phyloP scores from a whole-genome alignment of 352 stramenopile species.

The Phytophthora sojae region DNA sequence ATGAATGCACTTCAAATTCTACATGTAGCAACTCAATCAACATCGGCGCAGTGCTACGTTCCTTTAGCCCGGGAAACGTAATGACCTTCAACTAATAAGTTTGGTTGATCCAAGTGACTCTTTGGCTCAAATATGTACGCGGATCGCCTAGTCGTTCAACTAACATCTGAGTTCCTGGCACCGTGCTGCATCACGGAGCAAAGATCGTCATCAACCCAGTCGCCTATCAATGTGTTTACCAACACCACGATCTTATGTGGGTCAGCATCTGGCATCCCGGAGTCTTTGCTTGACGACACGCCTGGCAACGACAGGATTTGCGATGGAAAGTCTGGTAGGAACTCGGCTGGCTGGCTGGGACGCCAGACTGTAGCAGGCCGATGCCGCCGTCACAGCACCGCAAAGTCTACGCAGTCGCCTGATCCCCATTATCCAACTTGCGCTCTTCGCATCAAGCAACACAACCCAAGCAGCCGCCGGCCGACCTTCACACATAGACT shows the following conservation, averaged over 20 bases:
- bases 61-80: too few species aligned
- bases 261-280: slow-evolving; percentile 22
- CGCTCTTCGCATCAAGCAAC: slow-evolving; percentile 14
- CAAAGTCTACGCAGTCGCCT: not conserved
- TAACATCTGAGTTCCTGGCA: not conserved
- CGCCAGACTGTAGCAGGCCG: too few species aligned
- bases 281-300: slow-evolving; percentile 18
- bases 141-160: slow-evolving; percentile 11
- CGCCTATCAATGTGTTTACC: not conserved
- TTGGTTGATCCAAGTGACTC: not conserved
- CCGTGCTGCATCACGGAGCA: slow-evolving; percentile 5
- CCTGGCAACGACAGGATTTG: slow-evolving; percentile 32
- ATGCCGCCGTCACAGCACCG: not conserved
- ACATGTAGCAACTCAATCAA: too few species aligned
- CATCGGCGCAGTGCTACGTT: too few species aligned
- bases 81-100: not conserved
- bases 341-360: not conserved
- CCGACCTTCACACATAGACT: not conserved
- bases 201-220: not conserved
- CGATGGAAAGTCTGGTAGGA: not conserved
- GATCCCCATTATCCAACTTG: slow-evolving; percentile 23
- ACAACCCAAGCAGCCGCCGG: slow-evolving; percentile 3
- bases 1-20: too few species aligned
- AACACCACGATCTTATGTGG: slow-evolving; percentile 2
- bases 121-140: not conserved